These are phyloP conservation scores for Alnus glutinosa DNA, from an alignment of 306 rosid species.

Conservation along the genomic window DNA sequence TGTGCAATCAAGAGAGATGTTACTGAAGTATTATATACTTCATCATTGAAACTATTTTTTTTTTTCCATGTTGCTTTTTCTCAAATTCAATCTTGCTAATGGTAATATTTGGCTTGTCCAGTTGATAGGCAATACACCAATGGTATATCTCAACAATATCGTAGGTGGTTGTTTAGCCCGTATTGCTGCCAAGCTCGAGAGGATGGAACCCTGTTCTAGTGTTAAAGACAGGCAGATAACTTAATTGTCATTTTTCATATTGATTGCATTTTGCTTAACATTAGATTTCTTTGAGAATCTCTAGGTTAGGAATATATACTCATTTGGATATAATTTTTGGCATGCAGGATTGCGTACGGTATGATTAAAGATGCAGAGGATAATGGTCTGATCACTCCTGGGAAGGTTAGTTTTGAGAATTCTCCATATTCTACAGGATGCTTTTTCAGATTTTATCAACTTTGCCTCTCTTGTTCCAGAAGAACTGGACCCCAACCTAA, in stretches of 20 bases:
- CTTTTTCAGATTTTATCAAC: conserved; percentile 1
- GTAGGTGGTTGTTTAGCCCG: conserved; percentile 71
- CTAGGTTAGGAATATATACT: background rate
- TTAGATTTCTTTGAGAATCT: conserved; percentile 10
- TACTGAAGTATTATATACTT: conserved; percentile 54
- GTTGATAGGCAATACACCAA: conserved; percentile 74
- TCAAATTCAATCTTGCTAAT: background rate
- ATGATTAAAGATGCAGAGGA: conserved; percentile 90
- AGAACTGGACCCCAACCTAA: background rate
- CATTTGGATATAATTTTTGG: conserved; percentile 9
- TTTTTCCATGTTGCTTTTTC: background rate
- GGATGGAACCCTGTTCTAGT: conserved; percentile 77
- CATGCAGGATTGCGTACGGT: conserved; percentile 61
- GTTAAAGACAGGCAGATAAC: conserved; percentile 61
- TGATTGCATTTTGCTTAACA: background rate
- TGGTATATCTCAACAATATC: conserved; percentile 68
- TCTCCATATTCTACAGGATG: background rate
- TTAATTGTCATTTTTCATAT: background rate
- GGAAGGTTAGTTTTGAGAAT: conserved; percentile 54
- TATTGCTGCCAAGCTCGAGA: conserved; percentile 79
- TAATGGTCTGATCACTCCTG: conserved; percentile 74
- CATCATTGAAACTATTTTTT: background rate
- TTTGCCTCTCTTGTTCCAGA: too few relatives aligned
- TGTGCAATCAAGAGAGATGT: conserved; percentile 69
- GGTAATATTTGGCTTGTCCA: conserved; percentile 26